These are phyloP conservation scores for Geotrichum histeridarum DNA, from an alignment of 1,139 yeast species.

Conservation along the genomic window DNA sequence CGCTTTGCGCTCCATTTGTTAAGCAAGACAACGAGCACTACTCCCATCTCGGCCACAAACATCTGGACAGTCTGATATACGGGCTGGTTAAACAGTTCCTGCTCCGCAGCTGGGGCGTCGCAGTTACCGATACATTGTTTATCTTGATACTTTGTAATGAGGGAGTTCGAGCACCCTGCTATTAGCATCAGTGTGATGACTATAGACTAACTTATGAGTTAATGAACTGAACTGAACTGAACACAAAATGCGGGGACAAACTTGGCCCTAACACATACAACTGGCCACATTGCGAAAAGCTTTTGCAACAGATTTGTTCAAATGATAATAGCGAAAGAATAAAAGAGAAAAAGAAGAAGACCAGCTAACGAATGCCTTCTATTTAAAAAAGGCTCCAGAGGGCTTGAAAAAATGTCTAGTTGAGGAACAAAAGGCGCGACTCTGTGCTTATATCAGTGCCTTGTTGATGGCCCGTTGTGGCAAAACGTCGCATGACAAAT, in stretches of 20 bases:
- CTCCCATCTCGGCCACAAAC: conserved; percentile 69
- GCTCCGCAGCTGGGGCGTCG: conserved; percentile 41
- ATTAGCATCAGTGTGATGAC: conserved; percentile 38
- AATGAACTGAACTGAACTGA: not conserved
- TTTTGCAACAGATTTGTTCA: not conserved
- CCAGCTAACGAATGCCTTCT: not conserved
- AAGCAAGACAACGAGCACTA: conserved; percentile 40
- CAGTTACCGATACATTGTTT: conserved; percentile 66
- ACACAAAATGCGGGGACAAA: not conserved
- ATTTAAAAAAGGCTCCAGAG: not conserved
- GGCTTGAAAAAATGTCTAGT: not conserved
- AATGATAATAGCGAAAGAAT: not conserved
- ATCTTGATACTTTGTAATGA: conserved; percentile 73
- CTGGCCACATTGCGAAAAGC: not conserved
- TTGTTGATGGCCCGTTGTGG: not conserved
- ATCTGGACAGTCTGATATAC: conserved; percentile 75
- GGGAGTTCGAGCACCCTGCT: conserved; percentile 71
- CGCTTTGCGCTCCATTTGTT: not conserved
- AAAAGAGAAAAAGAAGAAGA: not conserved
- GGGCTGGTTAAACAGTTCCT: conserved; percentile 63
- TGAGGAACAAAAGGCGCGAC: not conserved
- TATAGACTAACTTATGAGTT: conserved; percentile 12
- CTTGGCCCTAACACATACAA: not conserved
- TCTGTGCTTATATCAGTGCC: not conserved
- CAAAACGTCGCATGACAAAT: not conserved